A percentile compares a stretch with the other conserved stretches of the same genome.
phyloP scores from a whole-genome alignment of 331 rosid species.

The Malus hybrid region DNA sequence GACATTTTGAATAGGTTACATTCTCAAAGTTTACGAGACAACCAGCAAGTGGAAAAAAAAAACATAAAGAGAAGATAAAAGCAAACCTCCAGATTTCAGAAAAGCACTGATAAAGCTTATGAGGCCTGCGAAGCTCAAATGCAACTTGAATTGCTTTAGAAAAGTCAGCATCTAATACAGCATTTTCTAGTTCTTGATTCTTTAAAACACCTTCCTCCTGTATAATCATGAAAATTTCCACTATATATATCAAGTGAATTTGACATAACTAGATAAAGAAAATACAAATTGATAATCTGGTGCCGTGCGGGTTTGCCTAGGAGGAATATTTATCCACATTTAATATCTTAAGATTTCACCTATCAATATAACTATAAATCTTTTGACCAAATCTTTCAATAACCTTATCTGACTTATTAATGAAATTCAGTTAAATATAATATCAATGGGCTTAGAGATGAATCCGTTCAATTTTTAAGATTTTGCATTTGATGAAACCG shows the following conservation, averaged over 20 bases:
- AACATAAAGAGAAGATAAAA: not conserved
- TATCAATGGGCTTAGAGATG: not conserved
- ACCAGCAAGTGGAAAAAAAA: not conserved
- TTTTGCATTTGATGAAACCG: not conserved
- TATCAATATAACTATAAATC: not conserved
- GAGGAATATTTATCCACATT: not conserved
- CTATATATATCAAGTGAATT: not conserved
- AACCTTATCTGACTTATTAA: not conserved
- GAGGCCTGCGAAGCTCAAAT: conserved; percentile 81
- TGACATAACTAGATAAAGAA: not conserved
- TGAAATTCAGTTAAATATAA: not conserved
- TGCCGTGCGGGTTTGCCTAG: not conserved
- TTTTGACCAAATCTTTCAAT: not conserved
- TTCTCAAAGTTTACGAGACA: not conserved
- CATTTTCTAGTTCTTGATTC: conserved; percentile 95
- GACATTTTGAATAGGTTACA: conserved; percentile 16
- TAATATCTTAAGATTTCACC: not conserved
- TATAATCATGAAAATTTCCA: conserved; percentile 16
- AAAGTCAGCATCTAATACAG: conserved; percentile 76
- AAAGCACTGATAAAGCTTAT: conserved; percentile 55
- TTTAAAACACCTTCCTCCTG: conserved; percentile 89
- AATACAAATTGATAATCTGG: not conserved
- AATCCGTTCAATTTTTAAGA: not conserved
- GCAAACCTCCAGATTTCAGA: conserved; percentile 73
- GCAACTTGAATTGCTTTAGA: conserved; percentile 79